A percentile compares a stretch with the other conserved stretches of the same genome.
Conservation (phyloP, 2,329 filamentous ascomycete species). For the Aspergillus sp. region DNA sequence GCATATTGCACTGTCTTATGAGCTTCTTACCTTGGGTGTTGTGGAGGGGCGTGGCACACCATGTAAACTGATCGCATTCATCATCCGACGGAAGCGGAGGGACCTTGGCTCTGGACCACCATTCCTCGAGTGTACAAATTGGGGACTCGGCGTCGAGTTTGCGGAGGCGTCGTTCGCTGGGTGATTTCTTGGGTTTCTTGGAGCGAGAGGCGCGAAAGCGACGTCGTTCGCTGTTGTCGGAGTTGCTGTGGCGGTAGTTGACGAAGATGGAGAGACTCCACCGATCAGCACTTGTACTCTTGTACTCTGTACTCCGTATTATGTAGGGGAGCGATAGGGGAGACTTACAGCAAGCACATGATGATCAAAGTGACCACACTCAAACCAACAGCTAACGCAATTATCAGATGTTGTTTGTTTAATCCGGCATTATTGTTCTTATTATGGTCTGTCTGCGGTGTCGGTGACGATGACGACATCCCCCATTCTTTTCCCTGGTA, state of each 20-base stretch:
- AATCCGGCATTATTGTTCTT: background rate
- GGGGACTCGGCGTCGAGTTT: conserved; percentile 32
- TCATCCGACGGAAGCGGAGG: conserved; percentile 26
- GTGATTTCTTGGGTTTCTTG: conserved; percentile 15
- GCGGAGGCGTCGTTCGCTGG: conserved; percentile 23
- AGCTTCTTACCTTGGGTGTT: background rate
- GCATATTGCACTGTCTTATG: conserved; percentile 26
- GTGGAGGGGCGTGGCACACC: conserved; percentile 16
- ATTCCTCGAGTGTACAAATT: conserved; percentile 30
- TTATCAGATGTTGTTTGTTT: conserved; percentile 23
- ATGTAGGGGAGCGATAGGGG: background rate
- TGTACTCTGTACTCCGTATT: background rate
- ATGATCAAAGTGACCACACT: conserved; percentile 25
- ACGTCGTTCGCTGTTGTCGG: conserved; percentile 7
- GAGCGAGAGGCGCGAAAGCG: conserved; percentile 14
- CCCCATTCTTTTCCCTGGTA: background rate
- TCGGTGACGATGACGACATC: background rate
- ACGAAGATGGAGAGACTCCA: conserved; percentile 18
- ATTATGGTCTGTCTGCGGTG: background rate
- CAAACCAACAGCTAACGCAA: conserved; percentile 27
- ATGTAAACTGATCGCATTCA: conserved; percentile 30
- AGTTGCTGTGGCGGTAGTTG: conserved; percentile 11
- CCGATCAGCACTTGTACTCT: background rate
- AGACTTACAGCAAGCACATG: conserved; percentile 25
- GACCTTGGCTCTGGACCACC: conserved; percentile 29